Base-by-base conservation (phyloP, 225 moss, liverwort and hornwort genomes). In the Lunularia cruciata region DNA sequence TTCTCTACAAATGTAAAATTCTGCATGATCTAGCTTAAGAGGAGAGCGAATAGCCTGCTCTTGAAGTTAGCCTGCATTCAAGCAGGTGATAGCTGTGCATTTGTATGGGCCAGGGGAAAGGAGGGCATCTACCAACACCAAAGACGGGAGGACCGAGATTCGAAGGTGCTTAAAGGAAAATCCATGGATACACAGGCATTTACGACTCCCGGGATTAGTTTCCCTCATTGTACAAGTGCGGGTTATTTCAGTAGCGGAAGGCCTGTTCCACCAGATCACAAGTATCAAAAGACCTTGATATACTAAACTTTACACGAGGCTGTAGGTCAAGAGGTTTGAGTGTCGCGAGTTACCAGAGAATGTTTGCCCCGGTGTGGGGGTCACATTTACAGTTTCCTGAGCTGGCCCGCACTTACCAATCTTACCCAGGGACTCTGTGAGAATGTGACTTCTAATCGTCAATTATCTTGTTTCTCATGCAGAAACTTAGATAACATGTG, bases 281-380 rank as follows among this genome's bases (percentile, higher is more conserved):
- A 95, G 38, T 95, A 92, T 18, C 95, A 95, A 48, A 95, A 95
- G 73, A 92, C 95, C 0, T 85, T 95, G 25, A 95, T 95, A 2
- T 95, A 95, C 25, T 90, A 46, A 33, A 34, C 1, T 14, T 36
- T 5, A n/a, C 32, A 3, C 28, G 2, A 37, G 37, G 60, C 8
- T 22, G 19, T 60, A 63, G 63, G 63, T 13, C 63, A 63, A 18
- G 27, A 57, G 42, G 63, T 63, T 40, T 43, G 43, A 42, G 25
- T 27, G 20, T 16, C 42, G 22, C 3, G 43, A 13, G 10, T 42
- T 42, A 63, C 28, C 0, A 18, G 6, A 46, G 28, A 23, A 30
- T 64, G 27, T 46, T 64, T 47, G 45, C 9, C 61, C 30, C 63
- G 28, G 6, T n/a, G 26, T 46, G 12, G 16, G 12, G 16, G 34